Conservation (phyloP, 129 eudicot species). For the Arctium lappa region DNA sequence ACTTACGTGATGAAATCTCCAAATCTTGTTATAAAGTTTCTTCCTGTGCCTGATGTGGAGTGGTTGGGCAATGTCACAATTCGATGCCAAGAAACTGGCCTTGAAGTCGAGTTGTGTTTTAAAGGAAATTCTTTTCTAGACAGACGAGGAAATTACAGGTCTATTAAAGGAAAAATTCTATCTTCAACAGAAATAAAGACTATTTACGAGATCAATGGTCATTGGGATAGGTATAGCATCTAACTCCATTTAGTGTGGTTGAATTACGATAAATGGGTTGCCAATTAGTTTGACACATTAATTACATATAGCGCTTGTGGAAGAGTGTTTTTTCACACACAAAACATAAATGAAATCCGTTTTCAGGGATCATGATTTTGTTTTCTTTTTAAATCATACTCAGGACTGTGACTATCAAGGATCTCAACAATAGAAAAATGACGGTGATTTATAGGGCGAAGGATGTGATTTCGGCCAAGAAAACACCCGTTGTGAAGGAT, state of each 20-base stretch:
- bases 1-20: constrained; percentile 70
- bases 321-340: no score
- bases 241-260: neutral
- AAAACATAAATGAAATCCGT: neutral
- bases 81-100: constrained; percentile 67
- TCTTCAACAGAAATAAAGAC: constrained; percentile 37
- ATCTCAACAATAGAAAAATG: constrained; percentile 43
- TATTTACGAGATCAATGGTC: constrained; percentile 66
- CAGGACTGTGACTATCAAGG: constrained; percentile 68
- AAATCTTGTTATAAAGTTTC: constrained; percentile 65
- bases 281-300: neutral
- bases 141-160: constrained; percentile 40
- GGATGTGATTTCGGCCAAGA: constrained; percentile 59
- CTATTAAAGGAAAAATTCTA: constrained; percentile 66
- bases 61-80: constrained; percentile 72
- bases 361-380: neutral
- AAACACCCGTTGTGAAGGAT: constrained; percentile 61
- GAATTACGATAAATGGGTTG: no score
- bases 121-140: constrained; percentile 49
- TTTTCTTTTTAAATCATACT: no score
- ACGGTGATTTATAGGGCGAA: constrained; percentile 61
- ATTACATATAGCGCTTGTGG: no score
- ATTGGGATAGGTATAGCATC: constrained; percentile 79
- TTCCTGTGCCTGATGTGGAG: constrained; percentile 67
- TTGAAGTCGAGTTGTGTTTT: constrained; percentile 65